These are phyloP conservation scores for Cytospora leucostoma DNA, from an alignment of 2,329 filamentous ascomycete species.

Conservation along the genomic window DNA sequence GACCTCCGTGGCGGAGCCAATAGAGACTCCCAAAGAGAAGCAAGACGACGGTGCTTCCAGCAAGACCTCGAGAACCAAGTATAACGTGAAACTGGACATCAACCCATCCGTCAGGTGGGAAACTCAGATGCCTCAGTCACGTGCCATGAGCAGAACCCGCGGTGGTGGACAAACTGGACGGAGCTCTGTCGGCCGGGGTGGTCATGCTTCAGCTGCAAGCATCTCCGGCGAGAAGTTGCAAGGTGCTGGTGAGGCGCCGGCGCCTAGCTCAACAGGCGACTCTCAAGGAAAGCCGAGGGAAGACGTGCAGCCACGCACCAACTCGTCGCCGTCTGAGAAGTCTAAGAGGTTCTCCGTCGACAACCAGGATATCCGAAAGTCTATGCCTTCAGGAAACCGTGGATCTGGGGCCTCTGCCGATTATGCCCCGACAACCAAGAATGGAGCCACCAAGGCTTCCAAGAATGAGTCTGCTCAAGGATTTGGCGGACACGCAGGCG, in stretches of 20 bases:
- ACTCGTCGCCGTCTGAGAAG: constrained; percentile 23
- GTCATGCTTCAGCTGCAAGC: constrained; percentile 25
- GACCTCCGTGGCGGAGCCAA: constrained; percentile 51
- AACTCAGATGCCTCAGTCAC: constrained; percentile 69
- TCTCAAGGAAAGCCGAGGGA: constrained; percentile 23
- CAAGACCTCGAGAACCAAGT: constrained; percentile 70
- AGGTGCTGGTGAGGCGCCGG: constrained; percentile 14
- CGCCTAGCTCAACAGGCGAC: constrained; percentile 11
- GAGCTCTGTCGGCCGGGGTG: constrained; percentile 36
- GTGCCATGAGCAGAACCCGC: constrained; percentile 47
- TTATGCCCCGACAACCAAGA: constrained; percentile 20
- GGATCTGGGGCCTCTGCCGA: constrained; percentile 18
- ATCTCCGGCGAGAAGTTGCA: constrained; percentile 33
- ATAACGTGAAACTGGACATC: constrained; percentile 68
- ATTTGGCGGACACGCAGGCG: constrained; percentile 10
- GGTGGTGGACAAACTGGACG: constrained; percentile 50
- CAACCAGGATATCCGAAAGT: constrained; percentile 19
- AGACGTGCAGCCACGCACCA: constrained; percentile 14
- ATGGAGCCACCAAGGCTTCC: constrained; percentile 21
- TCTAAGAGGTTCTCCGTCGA: constrained; percentile 23
- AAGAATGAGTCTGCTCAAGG: constrained; percentile 16
- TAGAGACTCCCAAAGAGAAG: constrained; percentile 63
- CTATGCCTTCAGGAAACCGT: constrained; percentile 17
- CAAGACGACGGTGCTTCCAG: constrained; percentile 43
- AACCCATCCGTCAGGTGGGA: constrained; percentile 83